These are phyloP conservation scores for Pelargonium australe DNA, from an alignment of 441 rosid genomes.

Conservation along the genomic window DNA sequence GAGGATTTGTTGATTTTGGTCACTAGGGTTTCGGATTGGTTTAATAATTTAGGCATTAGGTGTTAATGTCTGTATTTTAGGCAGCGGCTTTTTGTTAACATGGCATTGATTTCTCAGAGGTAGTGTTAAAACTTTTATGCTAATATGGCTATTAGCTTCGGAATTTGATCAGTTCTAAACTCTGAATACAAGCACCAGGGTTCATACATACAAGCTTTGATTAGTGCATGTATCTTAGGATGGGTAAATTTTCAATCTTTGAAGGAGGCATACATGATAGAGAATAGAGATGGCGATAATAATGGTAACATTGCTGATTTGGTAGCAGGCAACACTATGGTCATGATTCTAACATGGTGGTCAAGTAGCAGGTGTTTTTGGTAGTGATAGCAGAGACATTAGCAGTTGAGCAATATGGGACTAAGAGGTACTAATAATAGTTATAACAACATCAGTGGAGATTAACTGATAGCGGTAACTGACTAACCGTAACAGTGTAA, in stretches of 20 bases:
- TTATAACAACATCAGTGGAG: neutral
- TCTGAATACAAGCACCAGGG: neutral
- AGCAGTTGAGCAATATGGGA: neutral
- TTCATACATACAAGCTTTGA: neutral
- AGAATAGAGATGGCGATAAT: neutral
- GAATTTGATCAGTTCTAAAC: no score
- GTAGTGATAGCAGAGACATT: neutral
- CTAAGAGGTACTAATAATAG: neutral
- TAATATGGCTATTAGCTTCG: neutral
- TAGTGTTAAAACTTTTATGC: neutral
- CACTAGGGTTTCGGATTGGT: neutral
- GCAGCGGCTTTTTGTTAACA: neutral
- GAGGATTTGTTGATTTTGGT: slow-evolving; percentile 4
- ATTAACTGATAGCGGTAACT: no score
- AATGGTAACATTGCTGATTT: neutral
- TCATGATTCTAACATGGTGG: neutral
- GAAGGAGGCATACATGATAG: neutral
- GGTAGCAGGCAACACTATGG: neutral
- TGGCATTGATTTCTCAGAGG: neutral
- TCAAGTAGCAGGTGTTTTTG: neutral
- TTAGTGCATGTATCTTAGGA: neutral
- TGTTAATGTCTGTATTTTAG: neutral
- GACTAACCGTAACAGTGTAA: neutral
- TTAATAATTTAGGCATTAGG: neutral
- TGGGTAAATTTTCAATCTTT: neutral